These are phyloP conservation scores for Chamaenerion angustifolium DNA, from an alignment of 345 rosid species.

Conservation along the genomic window DNA sequence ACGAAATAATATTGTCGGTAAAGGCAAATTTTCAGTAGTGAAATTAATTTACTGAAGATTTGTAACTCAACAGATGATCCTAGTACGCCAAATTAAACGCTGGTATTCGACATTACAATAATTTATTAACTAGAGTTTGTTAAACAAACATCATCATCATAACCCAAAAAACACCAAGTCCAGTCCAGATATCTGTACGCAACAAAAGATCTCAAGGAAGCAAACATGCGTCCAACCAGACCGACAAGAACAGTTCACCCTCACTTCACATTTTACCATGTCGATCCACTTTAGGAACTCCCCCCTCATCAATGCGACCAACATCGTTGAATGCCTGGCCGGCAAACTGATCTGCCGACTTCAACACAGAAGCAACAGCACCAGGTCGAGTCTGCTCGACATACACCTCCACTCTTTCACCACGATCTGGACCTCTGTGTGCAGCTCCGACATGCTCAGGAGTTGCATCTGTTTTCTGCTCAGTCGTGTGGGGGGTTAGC, in stretches of 20 bases:
- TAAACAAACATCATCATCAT: too few species aligned
- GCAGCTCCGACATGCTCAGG: slow-evolving; percentile 17
- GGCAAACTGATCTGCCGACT: slow-evolving; percentile 40
- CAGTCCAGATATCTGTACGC: too few species aligned
- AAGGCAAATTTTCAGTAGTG: too few species aligned
- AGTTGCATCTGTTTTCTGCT: slow-evolving; percentile 18
- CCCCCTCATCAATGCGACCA: slow-evolving; percentile 32
- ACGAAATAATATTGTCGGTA: too few species aligned
- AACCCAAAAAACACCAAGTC: too few species aligned
- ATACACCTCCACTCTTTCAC: slow-evolving; percentile 4
- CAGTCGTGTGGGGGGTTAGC: slow-evolving; percentile 22
- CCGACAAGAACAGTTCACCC: background rate
- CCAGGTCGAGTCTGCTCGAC: slow-evolving; percentile 15
- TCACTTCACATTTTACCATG: slow-evolving; percentile 14
- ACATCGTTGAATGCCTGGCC: slow-evolving; percentile 62
- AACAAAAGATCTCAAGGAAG: too few species aligned
- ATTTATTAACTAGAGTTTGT: too few species aligned
- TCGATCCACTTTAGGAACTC: slow-evolving; percentile 5
- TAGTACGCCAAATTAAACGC: too few species aligned
- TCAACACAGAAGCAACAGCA: slow-evolving; percentile 15
- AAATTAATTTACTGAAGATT: too few species aligned
- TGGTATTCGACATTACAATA: too few species aligned
- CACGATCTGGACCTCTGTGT: background rate
- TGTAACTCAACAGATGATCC: too few species aligned
- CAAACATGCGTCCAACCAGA: background rate